Percentiles rank a stretch among this genome's conserved stretches.
phyloP scores from a whole-genome alignment of 23 red algal genomes.

The Rhodosorus marinus region DNA sequence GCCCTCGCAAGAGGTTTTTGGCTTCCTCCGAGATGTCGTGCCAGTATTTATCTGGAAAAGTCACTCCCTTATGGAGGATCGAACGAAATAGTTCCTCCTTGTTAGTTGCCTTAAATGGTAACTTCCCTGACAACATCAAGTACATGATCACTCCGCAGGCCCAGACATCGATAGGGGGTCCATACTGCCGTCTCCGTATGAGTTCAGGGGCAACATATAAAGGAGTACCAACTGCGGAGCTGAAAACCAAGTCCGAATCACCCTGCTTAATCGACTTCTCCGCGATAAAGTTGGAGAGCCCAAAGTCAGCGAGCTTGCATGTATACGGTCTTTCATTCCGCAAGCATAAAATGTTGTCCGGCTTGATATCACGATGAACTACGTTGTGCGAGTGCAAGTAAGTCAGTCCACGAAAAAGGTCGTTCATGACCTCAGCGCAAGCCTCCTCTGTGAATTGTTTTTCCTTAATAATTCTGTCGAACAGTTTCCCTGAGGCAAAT shows the following conservation, averaged over 20 bases:
- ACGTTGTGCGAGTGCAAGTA: slow-evolving; percentile 62
- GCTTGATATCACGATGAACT: slow-evolving; percentile 94
- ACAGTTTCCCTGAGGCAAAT: too few relatives aligned
- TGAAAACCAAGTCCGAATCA: neutral
- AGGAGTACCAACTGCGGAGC: neutral
- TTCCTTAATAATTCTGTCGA: neutral
- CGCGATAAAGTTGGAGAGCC: slow-evolving; percentile 68
- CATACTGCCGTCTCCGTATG: neutral
- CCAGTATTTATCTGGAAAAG: neutral
- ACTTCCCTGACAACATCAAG: slow-evolving; percentile 62
- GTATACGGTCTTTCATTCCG: slow-evolving; percentile 34
- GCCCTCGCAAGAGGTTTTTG: neutral
- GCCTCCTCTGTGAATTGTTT: neutral
- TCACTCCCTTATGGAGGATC: neutral
- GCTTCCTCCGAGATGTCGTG: neutral
- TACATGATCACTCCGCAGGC: slow-evolving; percentile 69
- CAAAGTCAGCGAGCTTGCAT: slow-evolving; percentile 96
- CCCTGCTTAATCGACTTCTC: too few relatives aligned
- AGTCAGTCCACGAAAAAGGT: slow-evolving; percentile 30
- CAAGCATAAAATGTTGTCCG: slow-evolving; percentile 75
- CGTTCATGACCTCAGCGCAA: neutral
- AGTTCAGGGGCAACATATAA: neutral
- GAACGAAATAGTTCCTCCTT: neutral
- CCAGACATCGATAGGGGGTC: slow-evolving; percentile 41
- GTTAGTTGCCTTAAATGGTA: slow-evolving; percentile 14